phyloP scores from a whole-genome alignment of 2,329 filamentous ascomycete genomes.

The Tolypocladium inflatum region DNA sequence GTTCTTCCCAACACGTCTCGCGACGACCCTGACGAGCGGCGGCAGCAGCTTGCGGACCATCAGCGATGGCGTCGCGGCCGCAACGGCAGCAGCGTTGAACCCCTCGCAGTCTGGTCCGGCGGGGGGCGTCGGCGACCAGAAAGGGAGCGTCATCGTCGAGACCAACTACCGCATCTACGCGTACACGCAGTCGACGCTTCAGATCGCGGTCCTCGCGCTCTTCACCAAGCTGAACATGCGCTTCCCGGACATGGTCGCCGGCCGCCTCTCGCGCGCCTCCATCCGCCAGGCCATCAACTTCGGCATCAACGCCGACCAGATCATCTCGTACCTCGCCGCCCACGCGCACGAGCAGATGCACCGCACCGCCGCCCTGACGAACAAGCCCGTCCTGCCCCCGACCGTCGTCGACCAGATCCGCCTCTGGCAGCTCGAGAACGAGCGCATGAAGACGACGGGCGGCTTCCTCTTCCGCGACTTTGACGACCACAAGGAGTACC shows the following conservation, averaged over 20 bases:
- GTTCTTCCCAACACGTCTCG: slow-evolving; percentile 86
- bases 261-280: slow-evolving; percentile 80
- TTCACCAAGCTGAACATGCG: slow-evolving; percentile 83
- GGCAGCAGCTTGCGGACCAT: slow-evolving; percentile 62
- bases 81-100: slow-evolving; percentile 37
- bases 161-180: slow-evolving; percentile 98
- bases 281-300: slow-evolving; percentile 78
- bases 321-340: slow-evolving; percentile 83
- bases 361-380: slow-evolving; percentile 47
- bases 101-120: slow-evolving; percentile 26
- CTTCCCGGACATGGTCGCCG: slow-evolving; percentile 89
- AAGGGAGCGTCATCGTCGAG: slow-evolving; percentile 89
- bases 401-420: slow-evolving; percentile 97
- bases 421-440: slow-evolving; percentile 94
- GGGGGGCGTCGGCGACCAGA: slow-evolving; percentile 32
- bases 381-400: slow-evolving; percentile 72
- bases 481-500: slow-evolving; percentile 58
- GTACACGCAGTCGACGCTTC: slow-evolving; percentile 87
- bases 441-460: slow-evolving; percentile 75
- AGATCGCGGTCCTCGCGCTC: slow-evolving; percentile 87
- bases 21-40: slow-evolving; percentile 87
- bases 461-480: slow-evolving; percentile 93
- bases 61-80: slow-evolving; percentile 58
- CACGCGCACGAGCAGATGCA: slow-evolving; percentile 95
- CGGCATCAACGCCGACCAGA: slow-evolving; percentile 91